These are phyloP conservation scores for Thermomyces lanuginosus DNA, from an alignment of 2,329 filamentous ascomycete species.

Conservation along the genomic window DNA sequence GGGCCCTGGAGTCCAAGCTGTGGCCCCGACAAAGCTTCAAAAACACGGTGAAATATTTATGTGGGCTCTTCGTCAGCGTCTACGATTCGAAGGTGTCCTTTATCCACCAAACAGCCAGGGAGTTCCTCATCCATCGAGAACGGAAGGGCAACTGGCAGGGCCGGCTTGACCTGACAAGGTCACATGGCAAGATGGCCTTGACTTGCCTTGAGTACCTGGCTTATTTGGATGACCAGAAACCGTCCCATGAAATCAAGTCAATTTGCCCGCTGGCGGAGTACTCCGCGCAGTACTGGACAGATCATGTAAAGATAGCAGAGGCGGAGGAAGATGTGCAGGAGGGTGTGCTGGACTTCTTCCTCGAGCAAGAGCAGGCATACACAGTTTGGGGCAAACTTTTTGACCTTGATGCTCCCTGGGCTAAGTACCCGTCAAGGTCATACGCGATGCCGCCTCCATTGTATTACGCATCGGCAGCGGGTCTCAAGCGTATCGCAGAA, in stretches of 20 bases:
- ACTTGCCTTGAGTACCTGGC: constrained; percentile 2
- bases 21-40: constrained; percentile 7
- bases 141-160: no score
- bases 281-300: constrained; percentile 1
- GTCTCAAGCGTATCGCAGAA: background rate
- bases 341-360: no score
- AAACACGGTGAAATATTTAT: constrained; percentile 13
- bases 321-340: no score
- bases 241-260: no score
- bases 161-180: background rate
- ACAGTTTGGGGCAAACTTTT: no score
- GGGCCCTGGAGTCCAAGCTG: constrained; percentile 7
- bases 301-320: no score
- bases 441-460: constrained; percentile 6
- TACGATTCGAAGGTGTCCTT: constrained; percentile 19
- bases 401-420: no score
- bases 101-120: constrained; percentile 26
- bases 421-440: constrained; percentile 3
- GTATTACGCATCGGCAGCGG: background rate
- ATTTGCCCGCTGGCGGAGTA: constrained; percentile 2
- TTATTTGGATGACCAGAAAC: background rate
- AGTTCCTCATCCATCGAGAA: constrained; percentile 16
- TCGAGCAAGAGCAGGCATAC: no score
- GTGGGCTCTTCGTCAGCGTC: constrained; percentile 24
- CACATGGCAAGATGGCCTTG: constrained; percentile 1